phyloP scores from a whole-genome alignment of 768 basidiomycete genomes.

The Boletus rubescentipes region DNA sequence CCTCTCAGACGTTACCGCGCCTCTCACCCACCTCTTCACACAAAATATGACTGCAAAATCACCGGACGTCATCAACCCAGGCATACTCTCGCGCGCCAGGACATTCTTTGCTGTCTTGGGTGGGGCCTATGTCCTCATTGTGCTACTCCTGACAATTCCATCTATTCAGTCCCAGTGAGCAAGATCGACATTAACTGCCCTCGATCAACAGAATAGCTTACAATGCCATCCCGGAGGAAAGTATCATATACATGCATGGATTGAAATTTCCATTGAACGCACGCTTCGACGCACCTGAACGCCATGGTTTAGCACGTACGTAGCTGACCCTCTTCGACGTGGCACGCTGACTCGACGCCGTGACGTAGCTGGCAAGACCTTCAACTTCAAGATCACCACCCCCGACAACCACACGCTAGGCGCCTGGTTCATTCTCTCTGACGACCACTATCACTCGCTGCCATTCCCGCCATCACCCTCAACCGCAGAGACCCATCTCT shows the following conservation, averaged over 20 bases:
- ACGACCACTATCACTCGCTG: slow-evolving; percentile 56
- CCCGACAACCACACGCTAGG: slow-evolving; percentile 79
- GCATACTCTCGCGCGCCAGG: slow-evolving; percentile 30
- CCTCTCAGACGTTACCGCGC: not conserved
- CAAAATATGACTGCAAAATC: not conserved
- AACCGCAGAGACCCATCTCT: slow-evolving; percentile 43
- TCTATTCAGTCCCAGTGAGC: slow-evolving; percentile 69
- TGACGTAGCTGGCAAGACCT: slow-evolving; percentile 67
- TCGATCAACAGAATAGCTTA: slow-evolving; percentile 18
- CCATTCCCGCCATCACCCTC: slow-evolving; percentile 38
- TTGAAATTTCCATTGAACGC: slow-evolving; percentile 62
- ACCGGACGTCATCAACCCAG: slow-evolving; percentile 4
- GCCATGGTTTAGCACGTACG: slow-evolving; percentile 80
- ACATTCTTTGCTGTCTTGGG: slow-evolving; percentile 42
- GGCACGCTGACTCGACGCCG: not conserved
- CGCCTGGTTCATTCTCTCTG: slow-evolving; percentile 81
- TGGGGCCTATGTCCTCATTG: slow-evolving; percentile 49
- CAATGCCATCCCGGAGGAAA: slow-evolving; percentile 27
- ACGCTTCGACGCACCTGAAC: slow-evolving; percentile 67
- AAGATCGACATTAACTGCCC: slow-evolving; percentile 16
- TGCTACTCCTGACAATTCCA: slow-evolving; percentile 59
- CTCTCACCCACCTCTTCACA: too few species aligned
- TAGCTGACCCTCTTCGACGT: slow-evolving; percentile 1
- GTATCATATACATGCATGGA: slow-evolving; percentile 64
- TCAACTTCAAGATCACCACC: slow-evolving; percentile 69